Evolutionary conservation across 495 filamentous ascomycete genomes (phyloP).

Genomic region (Terfezia claveryi): DNA sequence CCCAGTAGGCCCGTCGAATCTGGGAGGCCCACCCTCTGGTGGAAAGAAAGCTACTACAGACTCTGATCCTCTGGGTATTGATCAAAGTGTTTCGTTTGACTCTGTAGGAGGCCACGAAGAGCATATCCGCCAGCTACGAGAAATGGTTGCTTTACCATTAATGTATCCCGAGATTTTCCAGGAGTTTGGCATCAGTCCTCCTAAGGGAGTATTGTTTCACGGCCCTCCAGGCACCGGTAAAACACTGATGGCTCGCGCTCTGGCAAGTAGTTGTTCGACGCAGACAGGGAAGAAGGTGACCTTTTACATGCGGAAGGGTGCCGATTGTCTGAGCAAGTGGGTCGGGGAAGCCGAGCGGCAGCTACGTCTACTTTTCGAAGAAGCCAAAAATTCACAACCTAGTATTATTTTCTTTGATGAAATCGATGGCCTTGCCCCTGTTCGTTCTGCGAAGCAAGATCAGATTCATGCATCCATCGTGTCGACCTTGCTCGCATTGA

Average conservation of each 20-base stretch:
- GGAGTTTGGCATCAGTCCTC: constrained; percentile 76
- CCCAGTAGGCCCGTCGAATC: constrained; percentile 42
- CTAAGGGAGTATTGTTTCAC: constrained; percentile 86
- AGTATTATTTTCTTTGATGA: constrained; percentile 99
- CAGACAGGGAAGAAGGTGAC: constrained; percentile 76
- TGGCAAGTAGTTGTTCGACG: constrained; percentile 37
- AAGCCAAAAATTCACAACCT: constrained; percentile 81
- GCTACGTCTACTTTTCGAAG: constrained; percentile 78
- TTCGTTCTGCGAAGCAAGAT: constrained; percentile 90
- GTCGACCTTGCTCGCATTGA: constrained; percentile 77
- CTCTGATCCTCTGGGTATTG: constrained; percentile 81
- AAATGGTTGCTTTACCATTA: constrained; percentile 87
- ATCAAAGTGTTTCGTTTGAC: constrained; percentile 74
- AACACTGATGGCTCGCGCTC: constrained; percentile 73
- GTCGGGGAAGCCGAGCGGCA: constrained; percentile 95
- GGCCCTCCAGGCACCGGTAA: constrained; percentile 95
- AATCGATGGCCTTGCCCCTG: constrained; percentile 88
- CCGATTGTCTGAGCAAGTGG: constrained; percentile 94
- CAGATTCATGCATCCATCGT: constrained; percentile 98
- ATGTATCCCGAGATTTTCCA: constrained; percentile 91
- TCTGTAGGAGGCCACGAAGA: constrained; percentile 76
- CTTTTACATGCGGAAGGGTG: constrained; percentile 98
- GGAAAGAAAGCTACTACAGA: constrained; percentile 52
- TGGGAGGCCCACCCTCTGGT: constrained; percentile 53
- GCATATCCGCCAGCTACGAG: constrained; percentile 87